Conservation (phyloP, 768 basidiomycete species). For the Auriscalpium orientale region DNA sequence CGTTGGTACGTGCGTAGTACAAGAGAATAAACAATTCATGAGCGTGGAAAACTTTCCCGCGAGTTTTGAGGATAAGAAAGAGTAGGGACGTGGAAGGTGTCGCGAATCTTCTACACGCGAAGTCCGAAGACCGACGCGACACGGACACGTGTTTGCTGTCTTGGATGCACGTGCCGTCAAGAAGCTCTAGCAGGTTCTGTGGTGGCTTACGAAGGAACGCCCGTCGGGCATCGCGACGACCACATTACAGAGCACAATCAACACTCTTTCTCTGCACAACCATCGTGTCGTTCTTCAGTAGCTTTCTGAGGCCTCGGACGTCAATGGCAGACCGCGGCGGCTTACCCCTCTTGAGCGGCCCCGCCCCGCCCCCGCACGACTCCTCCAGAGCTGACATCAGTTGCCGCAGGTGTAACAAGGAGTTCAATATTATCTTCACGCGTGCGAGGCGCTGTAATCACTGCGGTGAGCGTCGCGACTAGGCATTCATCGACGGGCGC, state of each 20-base stretch:
- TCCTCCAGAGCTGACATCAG: conserved; percentile 26
- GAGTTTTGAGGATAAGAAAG: no score
- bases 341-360: conserved; percentile 66
- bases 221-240: not conserved
- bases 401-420: conserved; percentile 68
- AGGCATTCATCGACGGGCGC: not conserved
- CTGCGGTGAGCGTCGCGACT: conserved; percentile 45
- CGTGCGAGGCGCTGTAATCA: conserved; percentile 64
- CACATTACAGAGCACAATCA: not conserved
- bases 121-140: no score
- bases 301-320: not conserved
- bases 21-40: no score
- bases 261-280: not conserved
- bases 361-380: conserved; percentile 34
- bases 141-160: not conserved
- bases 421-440: conserved; percentile 61
- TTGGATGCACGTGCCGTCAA: not conserved
- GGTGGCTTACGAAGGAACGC: not conserved
- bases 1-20: no score
- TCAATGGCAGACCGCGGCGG: conserved; percentile 24
- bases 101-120: no score
- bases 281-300: no score
- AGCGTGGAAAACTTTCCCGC: no score
- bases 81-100: no score
- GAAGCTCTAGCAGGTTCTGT: not conserved